Conservation (phyloP, 2,329 filamentous ascomycete genomes). For the Phialophora chinensis region DNA sequence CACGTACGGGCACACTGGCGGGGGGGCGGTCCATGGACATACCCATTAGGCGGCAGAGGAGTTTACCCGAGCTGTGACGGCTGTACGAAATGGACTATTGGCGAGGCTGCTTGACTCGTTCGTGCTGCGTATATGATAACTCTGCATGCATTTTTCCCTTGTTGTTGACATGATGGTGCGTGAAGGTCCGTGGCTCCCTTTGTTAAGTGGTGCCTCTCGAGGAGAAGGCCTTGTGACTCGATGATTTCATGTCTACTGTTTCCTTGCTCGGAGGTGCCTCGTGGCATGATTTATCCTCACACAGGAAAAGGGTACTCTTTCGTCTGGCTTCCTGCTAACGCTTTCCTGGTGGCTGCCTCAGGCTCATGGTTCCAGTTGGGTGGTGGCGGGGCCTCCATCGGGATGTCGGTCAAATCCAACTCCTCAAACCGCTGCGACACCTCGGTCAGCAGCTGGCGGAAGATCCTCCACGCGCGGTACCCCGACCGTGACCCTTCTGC, state of each 20-base stretch:
- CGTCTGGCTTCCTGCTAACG: not conserved
- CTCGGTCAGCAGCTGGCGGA: slow-evolving; percentile 26
- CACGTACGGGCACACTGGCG: not conserved
- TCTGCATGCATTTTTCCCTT: not conserved
- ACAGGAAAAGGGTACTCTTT: not conserved
- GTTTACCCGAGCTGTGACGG: not conserved
- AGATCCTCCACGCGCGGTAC: slow-evolving; percentile 35
- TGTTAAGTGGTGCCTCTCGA: not conserved
- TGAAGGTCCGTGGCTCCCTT: not conserved
- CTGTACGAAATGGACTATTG: not conserved
- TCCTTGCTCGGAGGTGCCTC: not conserved
- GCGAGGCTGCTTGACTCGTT: not conserved
- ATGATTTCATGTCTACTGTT: not conserved
- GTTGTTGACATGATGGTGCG: not conserved
- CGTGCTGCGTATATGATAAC: not conserved
- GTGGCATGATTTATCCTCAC: not conserved
- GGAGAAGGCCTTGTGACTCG: not conserved
- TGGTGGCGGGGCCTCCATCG: slow-evolving; percentile 22
- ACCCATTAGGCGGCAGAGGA: not conserved
- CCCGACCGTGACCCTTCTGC: slow-evolving; percentile 27
- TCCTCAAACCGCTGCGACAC: slow-evolving; percentile 16
- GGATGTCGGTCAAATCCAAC: slow-evolving; percentile 22
- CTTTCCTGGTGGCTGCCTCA: slow-evolving; percentile 14
- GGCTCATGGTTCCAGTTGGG: slow-evolving; percentile 23
- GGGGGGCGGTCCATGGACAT: not conserved